Conservation (phyloP, 257 asterid species). For the Solanum ahanhuiri region DNA sequence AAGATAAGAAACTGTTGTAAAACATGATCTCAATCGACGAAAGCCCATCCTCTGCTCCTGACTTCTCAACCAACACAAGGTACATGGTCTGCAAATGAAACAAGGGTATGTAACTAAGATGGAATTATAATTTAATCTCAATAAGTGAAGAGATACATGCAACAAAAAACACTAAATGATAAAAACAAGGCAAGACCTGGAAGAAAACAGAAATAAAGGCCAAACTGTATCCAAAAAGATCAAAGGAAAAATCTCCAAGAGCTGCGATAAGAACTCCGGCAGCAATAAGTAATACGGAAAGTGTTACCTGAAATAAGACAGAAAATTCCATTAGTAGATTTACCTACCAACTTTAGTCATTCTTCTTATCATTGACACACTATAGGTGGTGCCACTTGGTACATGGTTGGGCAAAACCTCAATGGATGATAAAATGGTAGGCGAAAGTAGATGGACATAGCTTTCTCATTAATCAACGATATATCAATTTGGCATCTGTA, state of each 20-base stretch:
- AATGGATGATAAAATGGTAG: background rate
- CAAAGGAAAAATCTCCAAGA: slow-evolving; percentile 94
- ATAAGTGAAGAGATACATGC: background rate
- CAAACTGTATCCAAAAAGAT: slow-evolving; percentile 81
- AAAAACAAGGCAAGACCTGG: slow-evolving; percentile 46
- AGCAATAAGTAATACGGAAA: slow-evolving; percentile 83
- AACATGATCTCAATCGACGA: slow-evolving; percentile 88
- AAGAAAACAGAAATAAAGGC: slow-evolving; percentile 89
- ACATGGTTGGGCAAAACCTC: background rate
- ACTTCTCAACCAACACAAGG: slow-evolving; percentile 90
- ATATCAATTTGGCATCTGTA: background rate
- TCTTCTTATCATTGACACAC: background rate
- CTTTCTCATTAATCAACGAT: background rate
- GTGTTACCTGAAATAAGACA: slow-evolving; percentile 54
- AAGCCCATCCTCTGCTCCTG: slow-evolving; percentile 98
- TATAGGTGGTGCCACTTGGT: background rate
- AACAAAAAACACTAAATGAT: background rate
- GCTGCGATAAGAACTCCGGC: slow-evolving; percentile 94
- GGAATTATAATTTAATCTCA: background rate
- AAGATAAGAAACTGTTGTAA: slow-evolving; percentile 73
- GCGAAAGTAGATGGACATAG: background rate
- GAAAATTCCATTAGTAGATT: background rate
- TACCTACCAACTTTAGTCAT: background rate
- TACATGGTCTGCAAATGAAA: slow-evolving; percentile 84
- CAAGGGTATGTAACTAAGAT: background rate